Percentiles rank a stretch among this genome's conserved stretches.
phyloP scores from a whole-genome alignment of 768 basidiomycete genomes.

The Boletus insuetus region DNA sequence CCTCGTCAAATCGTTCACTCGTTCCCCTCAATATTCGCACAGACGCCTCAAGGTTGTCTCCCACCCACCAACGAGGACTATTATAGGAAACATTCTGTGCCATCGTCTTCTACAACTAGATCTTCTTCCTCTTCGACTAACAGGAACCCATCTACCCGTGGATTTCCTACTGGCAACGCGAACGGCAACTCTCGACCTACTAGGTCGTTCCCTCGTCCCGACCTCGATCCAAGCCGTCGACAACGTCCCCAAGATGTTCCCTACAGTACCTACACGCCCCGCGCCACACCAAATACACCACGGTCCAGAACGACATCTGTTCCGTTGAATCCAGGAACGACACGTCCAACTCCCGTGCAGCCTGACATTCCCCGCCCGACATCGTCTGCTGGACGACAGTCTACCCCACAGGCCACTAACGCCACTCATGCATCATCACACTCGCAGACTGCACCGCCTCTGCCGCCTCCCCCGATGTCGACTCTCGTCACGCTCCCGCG shows the following conservation, averaged over 20 bases:
- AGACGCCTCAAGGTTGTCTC: slow-evolving; percentile 66
- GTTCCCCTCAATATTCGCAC: neutral
- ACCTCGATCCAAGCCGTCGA: slow-evolving; percentile 50
- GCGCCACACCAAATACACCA: slow-evolving; percentile 7
- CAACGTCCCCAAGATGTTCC: slow-evolving; percentile 22
- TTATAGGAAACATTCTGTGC: slow-evolving; percentile 31
- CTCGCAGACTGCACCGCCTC: slow-evolving; percentile 35
- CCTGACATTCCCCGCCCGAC: slow-evolving; percentile 12
- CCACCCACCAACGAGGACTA: slow-evolving; percentile 55
- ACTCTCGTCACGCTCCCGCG: slow-evolving; percentile 62
- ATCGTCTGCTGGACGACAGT: slow-evolving; percentile 17
- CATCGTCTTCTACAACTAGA: slow-evolving; percentile 10
- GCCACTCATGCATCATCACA: slow-evolving; percentile 10
- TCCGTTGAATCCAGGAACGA: slow-evolving; percentile 13
- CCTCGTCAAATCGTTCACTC: neutral
- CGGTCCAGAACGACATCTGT: slow-evolving; percentile 24
- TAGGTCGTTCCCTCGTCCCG: slow-evolving; percentile 56
- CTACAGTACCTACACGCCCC: slow-evolving; percentile 15
- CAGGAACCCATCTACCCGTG: slow-evolving; percentile 16
- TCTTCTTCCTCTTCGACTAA: slow-evolving; percentile 14
- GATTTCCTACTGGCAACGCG: slow-evolving; percentile 1
- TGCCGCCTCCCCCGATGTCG: slow-evolving; percentile 53
- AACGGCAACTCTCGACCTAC: slow-evolving; percentile 24
- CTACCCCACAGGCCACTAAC: slow-evolving; percentile 8
- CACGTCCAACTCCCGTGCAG: neutral